phyloP scores from a whole-genome alignment of 1,284 basidiomycete species.

The Cutaneotrichosporon sp. region DNA sequence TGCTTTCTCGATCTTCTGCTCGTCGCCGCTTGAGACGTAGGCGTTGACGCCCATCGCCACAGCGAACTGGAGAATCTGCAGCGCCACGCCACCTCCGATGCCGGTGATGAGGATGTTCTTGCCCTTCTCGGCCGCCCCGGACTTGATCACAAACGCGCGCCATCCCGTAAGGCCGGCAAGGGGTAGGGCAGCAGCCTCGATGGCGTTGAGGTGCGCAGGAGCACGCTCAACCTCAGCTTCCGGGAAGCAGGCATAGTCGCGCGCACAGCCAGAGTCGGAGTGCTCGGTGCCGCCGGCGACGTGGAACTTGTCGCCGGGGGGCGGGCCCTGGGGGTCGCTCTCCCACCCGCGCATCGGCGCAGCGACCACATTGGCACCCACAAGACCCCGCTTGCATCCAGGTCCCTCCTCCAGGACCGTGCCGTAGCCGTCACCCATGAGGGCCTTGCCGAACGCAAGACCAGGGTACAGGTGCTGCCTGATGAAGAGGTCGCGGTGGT shows the following conservation, averaged over 20 bases:
- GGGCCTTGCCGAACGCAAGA: conserved; percentile 10
- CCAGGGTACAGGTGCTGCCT: conserved; percentile 18
- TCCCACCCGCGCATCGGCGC: conserved; percentile 18
- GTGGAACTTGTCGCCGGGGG: conserved; percentile 10
- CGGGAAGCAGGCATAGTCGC: conserved; percentile 14
- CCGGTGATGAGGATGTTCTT: conserved; percentile 20
- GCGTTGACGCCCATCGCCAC: conserved; percentile 16
- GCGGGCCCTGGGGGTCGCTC: conserved; percentile 10
- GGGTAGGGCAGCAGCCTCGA: conserved; percentile 14
- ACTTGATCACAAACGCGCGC: conserved; percentile 18
- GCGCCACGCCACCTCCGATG: conserved; percentile 19
- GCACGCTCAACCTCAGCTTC: conserved; percentile 19
- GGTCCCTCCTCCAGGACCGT: conserved; percentile 9
- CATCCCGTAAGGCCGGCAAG: conserved; percentile 16
- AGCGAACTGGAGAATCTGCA: conserved; percentile 16
- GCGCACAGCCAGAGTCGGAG: conserved; percentile 15
- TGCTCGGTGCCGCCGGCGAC: conserved; percentile 12
- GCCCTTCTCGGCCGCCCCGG: conserved; percentile 9
- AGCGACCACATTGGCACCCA: conserved; percentile 5
- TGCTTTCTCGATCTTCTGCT: conserved; percentile 15
- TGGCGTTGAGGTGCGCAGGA: conserved; percentile 10
- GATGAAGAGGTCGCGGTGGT: conserved; percentile 23
- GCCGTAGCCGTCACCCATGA: conserved; percentile 14
- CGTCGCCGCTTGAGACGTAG: conserved; percentile 10
- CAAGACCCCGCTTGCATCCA: neutral